Evolutionary conservation across 2,329 filamentous ascomycete genomes (phyloP).

Genomic region (Ophiostoma himal-ulmi): DNA sequence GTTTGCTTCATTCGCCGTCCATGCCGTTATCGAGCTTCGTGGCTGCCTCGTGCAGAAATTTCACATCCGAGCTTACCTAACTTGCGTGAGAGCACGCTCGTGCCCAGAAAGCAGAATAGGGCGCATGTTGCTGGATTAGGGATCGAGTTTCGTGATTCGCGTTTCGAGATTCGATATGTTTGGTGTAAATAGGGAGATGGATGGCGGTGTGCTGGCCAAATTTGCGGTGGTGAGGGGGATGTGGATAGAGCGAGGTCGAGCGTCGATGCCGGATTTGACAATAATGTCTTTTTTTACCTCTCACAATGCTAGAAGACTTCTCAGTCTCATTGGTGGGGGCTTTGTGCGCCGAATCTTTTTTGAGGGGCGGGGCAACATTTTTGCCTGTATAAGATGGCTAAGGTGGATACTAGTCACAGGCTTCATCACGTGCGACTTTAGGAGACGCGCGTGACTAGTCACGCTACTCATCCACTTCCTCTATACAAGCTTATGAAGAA

Average conservation of each 20-base stretch:
- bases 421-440: neutral
- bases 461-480: neutral
- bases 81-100: constrained; percentile 92
- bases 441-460: neutral
- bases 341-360: constrained; percentile 22
- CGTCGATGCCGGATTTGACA: constrained; percentile 20
- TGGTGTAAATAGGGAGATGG: neutral
- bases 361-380: constrained; percentile 20
- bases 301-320: constrained; percentile 13
- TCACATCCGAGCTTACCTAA: constrained; percentile 37
- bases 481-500: neutral
- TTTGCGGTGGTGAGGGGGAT: constrained; percentile 13
- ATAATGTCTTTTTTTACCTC: constrained; percentile 24
- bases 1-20: neutral
- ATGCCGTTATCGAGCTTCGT: neutral
- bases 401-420: neutral
- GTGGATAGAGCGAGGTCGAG: constrained; percentile 12
- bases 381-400: constrained; percentile 10
- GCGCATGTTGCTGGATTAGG: constrained; percentile 59
- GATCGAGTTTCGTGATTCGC: neutral
- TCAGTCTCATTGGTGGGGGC: constrained; percentile 19
- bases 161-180: neutral
- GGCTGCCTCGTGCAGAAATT: neutral
- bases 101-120: constrained; percentile 94
- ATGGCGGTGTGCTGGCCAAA: constrained; percentile 9